Percentiles rank a stretch among this genome's conserved stretches.
Evolutionary conservation across 2,329 filamentous ascomycete species (phyloP).

Genomic region (Ilyonectria sp.): DNA sequence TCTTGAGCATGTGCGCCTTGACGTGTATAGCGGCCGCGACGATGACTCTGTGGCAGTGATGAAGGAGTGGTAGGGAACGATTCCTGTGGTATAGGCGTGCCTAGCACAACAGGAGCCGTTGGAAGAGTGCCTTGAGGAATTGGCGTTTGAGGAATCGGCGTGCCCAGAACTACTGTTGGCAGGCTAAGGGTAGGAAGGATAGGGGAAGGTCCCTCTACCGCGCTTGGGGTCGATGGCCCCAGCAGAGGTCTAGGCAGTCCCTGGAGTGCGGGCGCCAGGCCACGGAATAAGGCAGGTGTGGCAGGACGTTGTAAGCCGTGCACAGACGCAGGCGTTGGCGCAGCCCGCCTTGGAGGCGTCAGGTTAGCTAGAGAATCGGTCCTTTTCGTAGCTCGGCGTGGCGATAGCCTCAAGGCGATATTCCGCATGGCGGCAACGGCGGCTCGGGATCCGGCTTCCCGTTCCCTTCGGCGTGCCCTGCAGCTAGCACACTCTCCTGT

Average conservation of each 20-base stretch:
- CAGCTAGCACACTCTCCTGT: not conserved
- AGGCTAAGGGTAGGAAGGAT: not conserved
- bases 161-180: not conserved
- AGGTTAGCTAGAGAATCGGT: too few relatives aligned
- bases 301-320: too few relatives aligned
- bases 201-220: not conserved
- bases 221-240: not conserved
- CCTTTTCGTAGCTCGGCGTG: too few relatives aligned
- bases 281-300: too few relatives aligned
- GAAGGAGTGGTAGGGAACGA: conserved; percentile 7
- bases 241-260: not conserved
- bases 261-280: not conserved
- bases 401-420: too few relatives aligned
- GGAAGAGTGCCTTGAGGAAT: not conserved
- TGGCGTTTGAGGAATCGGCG: not conserved
- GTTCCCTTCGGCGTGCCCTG: not conserved
- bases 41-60: conserved; percentile 4
- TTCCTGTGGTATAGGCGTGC: not conserved
- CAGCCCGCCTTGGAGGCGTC: too few relatives aligned
- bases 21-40: not conserved
- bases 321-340: too few relatives aligned
- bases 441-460: not conserved
- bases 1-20: not conserved
- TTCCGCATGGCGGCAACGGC: too few relatives aligned
- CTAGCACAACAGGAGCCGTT: not conserved